Conservation (phyloP, 1,284 basidiomycete species). For the Tranzscheliella williamsii region DNA sequence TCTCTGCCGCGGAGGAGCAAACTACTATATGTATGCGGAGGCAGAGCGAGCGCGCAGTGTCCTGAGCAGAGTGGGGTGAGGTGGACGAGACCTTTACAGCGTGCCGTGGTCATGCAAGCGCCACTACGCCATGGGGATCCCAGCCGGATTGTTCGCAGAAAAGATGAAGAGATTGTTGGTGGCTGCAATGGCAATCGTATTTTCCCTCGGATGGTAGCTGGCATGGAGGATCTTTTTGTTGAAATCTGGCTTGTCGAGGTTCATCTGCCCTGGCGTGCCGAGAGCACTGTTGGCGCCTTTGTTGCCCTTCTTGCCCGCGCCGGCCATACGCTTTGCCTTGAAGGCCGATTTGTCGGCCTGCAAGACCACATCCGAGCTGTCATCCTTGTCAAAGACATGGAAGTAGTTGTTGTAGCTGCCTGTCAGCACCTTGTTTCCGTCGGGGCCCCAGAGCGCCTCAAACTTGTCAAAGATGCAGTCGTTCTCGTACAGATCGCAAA, state of each 20-base stretch:
- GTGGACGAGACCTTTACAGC: too few relatives aligned
- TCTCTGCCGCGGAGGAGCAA: too few relatives aligned
- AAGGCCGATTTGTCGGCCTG: constrained; percentile 99
- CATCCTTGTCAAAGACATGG: constrained; percentile 96
- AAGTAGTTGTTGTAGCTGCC: constrained; percentile 99
- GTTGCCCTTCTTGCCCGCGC: constrained; percentile 73
- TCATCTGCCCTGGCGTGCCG: constrained; percentile 65
- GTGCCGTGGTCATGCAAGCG: too few relatives aligned
- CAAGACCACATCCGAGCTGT: constrained; percentile 84
- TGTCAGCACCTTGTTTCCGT: constrained; percentile 65
- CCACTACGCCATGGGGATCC: constrained; percentile 34
- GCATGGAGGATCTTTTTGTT: constrained; percentile 90
- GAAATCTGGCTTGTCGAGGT: constrained; percentile 67
- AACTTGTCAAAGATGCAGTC: constrained; percentile 99
- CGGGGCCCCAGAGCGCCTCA: constrained; percentile 63
- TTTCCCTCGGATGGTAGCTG: constrained; percentile 96
- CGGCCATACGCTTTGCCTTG: constrained; percentile 87
- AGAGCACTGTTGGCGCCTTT: constrained; percentile 74
- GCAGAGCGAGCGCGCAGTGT: too few relatives aligned
- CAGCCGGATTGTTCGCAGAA: constrained; percentile 64
- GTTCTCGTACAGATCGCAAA: constrained; percentile 99
- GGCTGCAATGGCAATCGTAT: constrained; percentile 73
- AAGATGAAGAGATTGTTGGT: constrained; percentile 64
- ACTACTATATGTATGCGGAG: too few relatives aligned
- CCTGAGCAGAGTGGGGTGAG: too few relatives aligned